Base-by-base conservation (phyloP, 129 eudicot species). In the Ambrosia artemisiifolia region DNA sequence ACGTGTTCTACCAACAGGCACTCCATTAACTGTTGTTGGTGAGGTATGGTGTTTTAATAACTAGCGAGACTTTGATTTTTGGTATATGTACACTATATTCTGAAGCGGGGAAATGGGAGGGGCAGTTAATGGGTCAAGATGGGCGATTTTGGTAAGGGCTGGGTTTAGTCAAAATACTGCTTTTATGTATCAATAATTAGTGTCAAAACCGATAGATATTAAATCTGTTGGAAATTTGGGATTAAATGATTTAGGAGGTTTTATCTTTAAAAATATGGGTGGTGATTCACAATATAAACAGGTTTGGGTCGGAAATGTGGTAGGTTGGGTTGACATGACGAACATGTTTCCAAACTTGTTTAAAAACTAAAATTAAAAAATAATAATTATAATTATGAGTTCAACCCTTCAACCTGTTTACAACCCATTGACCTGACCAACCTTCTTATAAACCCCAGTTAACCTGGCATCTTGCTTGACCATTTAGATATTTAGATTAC, bases 1-100 rank as follows among this genome's bases (percentile, higher is more conserved):
- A 71, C 89, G 99, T 11, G 97, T 95, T 79, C 91, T 95, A 70
- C 97, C 99, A 43, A 88, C 93, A 18, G 97, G 99, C 55, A 88
- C 97, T 50, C 84, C 96, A 17, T 85, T 95, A 83, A 95, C 99
- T 28, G 92, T 95, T 77, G 97, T 95, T 73, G 99, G 99, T 66
- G 99, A 95, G 99, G 99, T 95, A 88, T 79, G 74, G 20, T 72
- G 17, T 69, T 43, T 43, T 40, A 40, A 33, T 28, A 34, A 34
- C 35, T 17, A 28, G 73, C 14, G 76, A 38, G 65, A 67, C 43
- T 47, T 12, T 46, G 44, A 36, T 16, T 51, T 65, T 40, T 80
- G 56, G 59, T 71, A 50, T 13, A 18, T 36, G n/a, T 75, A 40
- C 16, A 14, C 36, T 34, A 34, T 33, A 18, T 47, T 60, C 17